Base-by-base conservation (phyloP, 2,329 filamentous ascomycete genomes). In the Colletotrichum lindemuthianum region DNA sequence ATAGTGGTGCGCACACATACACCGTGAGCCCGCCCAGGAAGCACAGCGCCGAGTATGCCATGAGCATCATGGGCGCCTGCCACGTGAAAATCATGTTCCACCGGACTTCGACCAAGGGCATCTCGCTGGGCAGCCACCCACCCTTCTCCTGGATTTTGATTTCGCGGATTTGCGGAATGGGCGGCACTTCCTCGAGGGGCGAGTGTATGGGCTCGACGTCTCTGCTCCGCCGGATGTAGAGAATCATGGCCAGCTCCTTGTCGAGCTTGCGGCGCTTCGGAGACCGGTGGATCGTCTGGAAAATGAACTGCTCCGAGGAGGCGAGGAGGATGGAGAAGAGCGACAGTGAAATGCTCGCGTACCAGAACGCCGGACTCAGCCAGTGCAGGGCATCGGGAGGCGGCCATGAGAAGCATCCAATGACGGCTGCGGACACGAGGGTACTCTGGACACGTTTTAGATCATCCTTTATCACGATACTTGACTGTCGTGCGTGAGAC, bases 81-180 rank as follows among this genome's bases (percentile, higher is more conserved):
- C 72, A 73, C 0, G 71, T 72, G 51, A 73, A 73, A 2, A 72
- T 67, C 72, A 73, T 73, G 16, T 72, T 73, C 72, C 70, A 73
- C 6, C 70, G 66, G n/a, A 73, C 60, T 13, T 57, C 40, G 2
- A 66, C 71, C 41, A 58, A 36, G 10, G 60, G 65, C 57, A 59
- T 64, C 54, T 60, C 58, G 43, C 57, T 65, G 24, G 65, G 65
- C 12, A 67, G 49, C 65, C 65, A 67, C 4, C 61, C 60, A 10
- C 60, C 60, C 37, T 59, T 63, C 33, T 66, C 49, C 11, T 47
- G 41, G 13, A 63, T 47, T 43, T 63, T 63, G 44, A 66, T 63
- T 12, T 41, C 59, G 36, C 59, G 60, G 53, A 64, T 63, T 33
- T 66, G 63, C 4, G 63, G 63, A n/a, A 66, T 66, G 32, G 63